A percentile compares a stretch with the other conserved stretches of the same genome.
These are phyloP conservation scores for Penicillium sp. DNA, from an alignment of 2,329 filamentous ascomycete species.

Conservation along the genomic window DNA sequence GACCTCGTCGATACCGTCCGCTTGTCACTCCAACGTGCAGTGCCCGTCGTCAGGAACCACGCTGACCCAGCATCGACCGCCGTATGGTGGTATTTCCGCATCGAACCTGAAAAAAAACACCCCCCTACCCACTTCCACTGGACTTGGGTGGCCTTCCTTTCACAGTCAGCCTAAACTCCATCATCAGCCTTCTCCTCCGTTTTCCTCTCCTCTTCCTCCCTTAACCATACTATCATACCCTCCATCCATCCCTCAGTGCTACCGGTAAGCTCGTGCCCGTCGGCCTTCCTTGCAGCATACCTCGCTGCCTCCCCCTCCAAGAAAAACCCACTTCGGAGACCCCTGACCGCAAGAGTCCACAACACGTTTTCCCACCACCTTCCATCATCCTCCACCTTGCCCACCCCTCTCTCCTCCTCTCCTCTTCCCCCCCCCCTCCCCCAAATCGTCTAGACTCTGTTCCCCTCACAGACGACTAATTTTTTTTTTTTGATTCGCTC, in stretches of 20 bases:
- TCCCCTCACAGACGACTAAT: conserved; percentile 10
- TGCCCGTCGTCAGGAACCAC: conserved; percentile 34
- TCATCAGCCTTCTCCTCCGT: conserved; percentile 4
- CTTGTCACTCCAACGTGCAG: neutral
- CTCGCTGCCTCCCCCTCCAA: conserved; percentile 8
- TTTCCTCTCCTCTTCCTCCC: conserved; percentile 7
- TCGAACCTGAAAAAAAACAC: conserved; percentile 31
- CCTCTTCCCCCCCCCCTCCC: conserved; percentile 8
- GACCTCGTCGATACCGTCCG: neutral
- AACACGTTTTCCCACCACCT: conserved; percentile 19
- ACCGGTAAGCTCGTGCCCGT: conserved; percentile 1
- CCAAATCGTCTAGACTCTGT: too few relatives aligned
- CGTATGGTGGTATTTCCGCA: conserved; percentile 30
- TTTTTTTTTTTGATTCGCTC: conserved; percentile 1
- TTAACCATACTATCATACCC: conserved; percentile 1
- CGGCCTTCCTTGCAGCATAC: conserved; percentile 1
- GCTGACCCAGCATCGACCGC: conserved; percentile 31
- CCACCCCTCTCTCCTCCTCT: conserved; percentile 9
- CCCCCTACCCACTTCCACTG: conserved; percentile 2
- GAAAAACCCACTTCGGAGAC: conserved; percentile 7
- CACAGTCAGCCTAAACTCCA: conserved; percentile 10
- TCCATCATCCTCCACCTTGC: conserved; percentile 8
- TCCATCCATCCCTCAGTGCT: conserved; percentile 1
- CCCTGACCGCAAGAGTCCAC: conserved; percentile 13
- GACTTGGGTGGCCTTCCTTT: conserved; percentile 7